Evolutionary conservation across 2,329 filamentous ascomycete species (phyloP).

Genomic region (Paecilomyces sp.): DNA sequence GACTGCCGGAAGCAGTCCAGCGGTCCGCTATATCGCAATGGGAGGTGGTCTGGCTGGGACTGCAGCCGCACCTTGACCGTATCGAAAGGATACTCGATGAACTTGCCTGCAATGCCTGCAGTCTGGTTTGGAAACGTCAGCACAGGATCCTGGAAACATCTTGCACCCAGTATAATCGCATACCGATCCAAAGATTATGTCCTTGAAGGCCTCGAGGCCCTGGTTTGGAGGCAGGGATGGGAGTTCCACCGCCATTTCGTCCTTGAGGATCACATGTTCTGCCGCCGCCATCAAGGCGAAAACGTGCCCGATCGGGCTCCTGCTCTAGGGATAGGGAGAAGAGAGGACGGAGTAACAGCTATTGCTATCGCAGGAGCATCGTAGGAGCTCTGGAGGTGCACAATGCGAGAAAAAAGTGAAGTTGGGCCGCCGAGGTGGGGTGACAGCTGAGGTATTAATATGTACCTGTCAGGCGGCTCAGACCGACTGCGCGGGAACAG

Average conservation of each 20-base stretch:
- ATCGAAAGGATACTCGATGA: constrained; percentile 97
- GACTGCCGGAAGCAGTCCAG: constrained; percentile 91
- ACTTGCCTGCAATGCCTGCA: constrained; percentile 85
- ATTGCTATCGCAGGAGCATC: constrained; percentile 21
- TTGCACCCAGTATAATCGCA: constrained; percentile 23
- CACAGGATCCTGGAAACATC: background rate
- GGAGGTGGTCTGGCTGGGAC: constrained; percentile 81
- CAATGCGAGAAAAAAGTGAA: background rate
- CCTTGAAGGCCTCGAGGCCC: constrained; percentile 66
- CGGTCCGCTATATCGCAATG: constrained; percentile 75
- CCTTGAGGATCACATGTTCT: constrained; percentile 29
- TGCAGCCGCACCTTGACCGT: constrained; percentile 96
- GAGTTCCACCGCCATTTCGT: constrained; percentile 35
- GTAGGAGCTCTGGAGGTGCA: constrained; percentile 8
- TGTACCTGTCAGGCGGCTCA: background rate
- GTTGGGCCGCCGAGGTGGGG: background rate
- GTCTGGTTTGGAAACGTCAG: constrained; percentile 40
- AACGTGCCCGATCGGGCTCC: constrained; percentile 1
- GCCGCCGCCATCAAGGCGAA: constrained; percentile 28
- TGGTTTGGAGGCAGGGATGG: constrained; percentile 38
- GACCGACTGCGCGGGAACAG: background rate
- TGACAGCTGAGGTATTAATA: background rate
- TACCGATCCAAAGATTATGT: constrained; percentile 82
- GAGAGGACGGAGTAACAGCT: constrained; percentile 1
- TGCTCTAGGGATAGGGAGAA: constrained; percentile 2